Evolutionary conservation across 208 protist genomes (phyloP).

Genomic region (Naegleria fowleri): DNA sequence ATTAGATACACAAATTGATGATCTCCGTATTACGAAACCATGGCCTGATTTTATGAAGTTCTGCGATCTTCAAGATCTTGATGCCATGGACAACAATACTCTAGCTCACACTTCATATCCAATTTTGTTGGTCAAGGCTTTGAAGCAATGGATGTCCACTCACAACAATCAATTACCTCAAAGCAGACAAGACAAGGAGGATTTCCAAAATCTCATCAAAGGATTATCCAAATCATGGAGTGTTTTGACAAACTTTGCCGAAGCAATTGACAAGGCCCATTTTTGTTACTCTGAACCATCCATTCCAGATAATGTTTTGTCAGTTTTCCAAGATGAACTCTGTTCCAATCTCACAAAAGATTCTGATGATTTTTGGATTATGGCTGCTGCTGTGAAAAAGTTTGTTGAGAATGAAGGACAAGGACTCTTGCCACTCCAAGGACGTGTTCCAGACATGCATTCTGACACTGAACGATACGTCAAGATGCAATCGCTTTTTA

Average conservation of each 20-base stretch:
- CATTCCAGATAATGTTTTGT: neutral
- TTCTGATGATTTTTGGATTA: conserved; percentile 10
- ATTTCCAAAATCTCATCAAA: neutral
- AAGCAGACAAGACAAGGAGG: neutral
- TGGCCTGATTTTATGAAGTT: neutral
- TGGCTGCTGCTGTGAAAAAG: neutral
- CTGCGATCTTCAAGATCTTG: neutral
- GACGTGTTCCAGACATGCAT: conserved; percentile 13
- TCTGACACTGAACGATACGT: neutral
- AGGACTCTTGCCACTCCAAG: neutral
- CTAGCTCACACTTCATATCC: neutral
- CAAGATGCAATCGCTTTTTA: neutral
- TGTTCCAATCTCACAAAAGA: neutral
- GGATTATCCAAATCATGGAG: too few species aligned
- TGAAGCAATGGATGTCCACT: neutral
- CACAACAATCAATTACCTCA: neutral
- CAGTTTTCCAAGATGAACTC: conserved; percentile 4
- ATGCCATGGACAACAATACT: neutral
- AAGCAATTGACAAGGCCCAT: neutral
- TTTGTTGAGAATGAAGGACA: conserved; percentile 28
- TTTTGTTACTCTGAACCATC: too few species aligned
- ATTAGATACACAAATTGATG: conserved; percentile 4
- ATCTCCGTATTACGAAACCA: neutral
- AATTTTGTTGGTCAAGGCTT: neutral
- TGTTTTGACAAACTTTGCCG: neutral